phyloP scores from a whole-genome alignment of 371 early-diverging fungal genomes.

The Mortierella sp. region DNA sequence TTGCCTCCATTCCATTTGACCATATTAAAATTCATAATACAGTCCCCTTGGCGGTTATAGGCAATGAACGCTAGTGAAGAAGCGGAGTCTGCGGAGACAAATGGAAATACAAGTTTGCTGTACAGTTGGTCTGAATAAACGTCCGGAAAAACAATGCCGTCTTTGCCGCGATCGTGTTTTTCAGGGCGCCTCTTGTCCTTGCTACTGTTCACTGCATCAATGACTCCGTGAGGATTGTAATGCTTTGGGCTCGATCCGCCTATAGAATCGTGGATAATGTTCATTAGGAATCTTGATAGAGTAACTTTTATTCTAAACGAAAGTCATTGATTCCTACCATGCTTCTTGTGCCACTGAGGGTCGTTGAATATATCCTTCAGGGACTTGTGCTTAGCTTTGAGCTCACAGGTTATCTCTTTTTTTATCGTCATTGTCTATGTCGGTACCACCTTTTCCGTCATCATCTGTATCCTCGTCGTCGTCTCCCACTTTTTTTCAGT shows the following conservation, averaged over 20 bases:
- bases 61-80: constrained; percentile 57
- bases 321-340: constrained; percentile 19
- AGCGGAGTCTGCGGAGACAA: not conserved
- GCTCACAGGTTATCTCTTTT: not conserved
- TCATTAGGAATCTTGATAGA: not conserved
- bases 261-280: not conserved
- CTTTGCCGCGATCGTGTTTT: constrained; percentile 30
- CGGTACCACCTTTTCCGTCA: not conserved
- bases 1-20: constrained; percentile 65
- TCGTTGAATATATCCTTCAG: constrained; percentile 11
- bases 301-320: not conserved
- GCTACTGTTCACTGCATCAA: not conserved
- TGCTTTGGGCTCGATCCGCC: constrained; percentile 45
- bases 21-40: constrained; percentile 62
- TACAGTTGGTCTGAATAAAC: constrained; percentile 18
- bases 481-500: not conserved
- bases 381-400: not conserved
- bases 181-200: not conserved
- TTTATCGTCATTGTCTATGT: not conserved
- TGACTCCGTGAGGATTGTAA: not conserved
- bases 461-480: not conserved
- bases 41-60: constrained; percentile 61
- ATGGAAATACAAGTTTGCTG: constrained; percentile 40
- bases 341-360: constrained; percentile 23
- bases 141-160: constrained; percentile 38